Conservation (phyloP, 2,329 filamentous ascomycete species). For the Blastomyces silverae region DNA sequence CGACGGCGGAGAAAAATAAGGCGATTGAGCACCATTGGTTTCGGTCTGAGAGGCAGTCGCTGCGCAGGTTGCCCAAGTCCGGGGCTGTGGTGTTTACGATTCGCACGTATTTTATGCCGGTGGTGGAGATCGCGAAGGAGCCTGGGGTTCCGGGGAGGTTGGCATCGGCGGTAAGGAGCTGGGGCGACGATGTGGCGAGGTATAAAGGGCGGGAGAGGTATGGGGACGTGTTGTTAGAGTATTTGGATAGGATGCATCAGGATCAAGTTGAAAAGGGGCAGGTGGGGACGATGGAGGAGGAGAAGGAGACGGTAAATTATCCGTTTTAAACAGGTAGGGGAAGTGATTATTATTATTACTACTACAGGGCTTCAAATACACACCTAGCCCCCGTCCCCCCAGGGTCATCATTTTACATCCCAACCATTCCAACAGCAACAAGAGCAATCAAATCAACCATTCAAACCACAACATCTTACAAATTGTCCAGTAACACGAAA, state of each 20-base stretch:
- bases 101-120: slow-evolving; percentile 68
- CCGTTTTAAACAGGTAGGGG: slow-evolving; percentile 44
- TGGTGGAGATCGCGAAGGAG: slow-evolving; percentile 62
- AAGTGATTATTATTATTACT: neutral
- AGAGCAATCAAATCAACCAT: no score
- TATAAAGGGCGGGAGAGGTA: slow-evolving; percentile 78
- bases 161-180: slow-evolving; percentile 71
- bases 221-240: slow-evolving; percentile 65
- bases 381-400: no score
- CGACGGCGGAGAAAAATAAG: slow-evolving; percentile 65
- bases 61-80: slow-evolving; percentile 55
- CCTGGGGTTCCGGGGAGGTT: slow-evolving; percentile 70
- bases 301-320: slow-evolving; percentile 41
- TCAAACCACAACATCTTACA: no score
- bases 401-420: no score
- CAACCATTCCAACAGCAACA: no score
- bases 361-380: no score
- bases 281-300: slow-evolving; percentile 53
- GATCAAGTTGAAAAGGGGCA: slow-evolving; percentile 65
- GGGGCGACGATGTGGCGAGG: slow-evolving; percentile 66
- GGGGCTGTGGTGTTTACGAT: slow-evolving; percentile 66
- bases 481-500: no score
- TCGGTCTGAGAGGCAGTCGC: slow-evolving; percentile 65
- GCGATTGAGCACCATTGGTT: slow-evolving; percentile 69
- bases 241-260: slow-evolving; percentile 64